Percentiles rank a stretch among this genome's conserved stretches.
Conservation (phyloP, 2,329 filamentous ascomycete species). For the Biscogniauxia sp. region DNA sequence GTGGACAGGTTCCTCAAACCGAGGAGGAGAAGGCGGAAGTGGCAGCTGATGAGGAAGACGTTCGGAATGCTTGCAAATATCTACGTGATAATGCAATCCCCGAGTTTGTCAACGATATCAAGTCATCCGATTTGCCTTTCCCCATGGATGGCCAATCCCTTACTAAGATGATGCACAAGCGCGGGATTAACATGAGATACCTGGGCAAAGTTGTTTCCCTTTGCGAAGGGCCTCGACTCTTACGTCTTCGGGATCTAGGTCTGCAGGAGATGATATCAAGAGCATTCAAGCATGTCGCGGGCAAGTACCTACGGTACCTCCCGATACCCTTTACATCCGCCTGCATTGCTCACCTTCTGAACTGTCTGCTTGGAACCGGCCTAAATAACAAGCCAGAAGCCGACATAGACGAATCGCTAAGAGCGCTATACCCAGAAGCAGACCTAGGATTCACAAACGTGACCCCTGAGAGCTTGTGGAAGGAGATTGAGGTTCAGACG, state of each 20-base stretch:
- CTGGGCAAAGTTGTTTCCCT: slow-evolving; percentile 78
- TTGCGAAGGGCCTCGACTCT: slow-evolving; percentile 67
- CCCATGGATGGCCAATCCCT: slow-evolving; percentile 97
- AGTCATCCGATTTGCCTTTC: slow-evolving; percentile 91
- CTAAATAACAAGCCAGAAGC: slow-evolving; percentile 76
- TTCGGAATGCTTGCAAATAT: slow-evolving; percentile 78
- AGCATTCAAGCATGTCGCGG: slow-evolving; percentile 89
- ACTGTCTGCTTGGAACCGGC: slow-evolving; percentile 80
- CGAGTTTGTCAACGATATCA: slow-evolving; percentile 80
- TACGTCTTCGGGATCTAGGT: slow-evolving; percentile 73
- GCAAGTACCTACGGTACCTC: slow-evolving; percentile 74
- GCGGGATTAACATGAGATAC: slow-evolving; percentile 95
- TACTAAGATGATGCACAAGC: slow-evolving; percentile 86
- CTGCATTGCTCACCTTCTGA: slow-evolving; percentile 83
- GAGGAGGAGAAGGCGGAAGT: slow-evolving; percentile 85
- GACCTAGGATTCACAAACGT: slow-evolving; percentile 79
- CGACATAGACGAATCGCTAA: slow-evolving; percentile 73
- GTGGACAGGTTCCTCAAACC: slow-evolving; percentile 84
- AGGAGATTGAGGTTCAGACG: slow-evolving; percentile 70
- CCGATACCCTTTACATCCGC: slow-evolving; percentile 77
- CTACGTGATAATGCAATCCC: slow-evolving; percentile 77
- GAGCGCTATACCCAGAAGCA: slow-evolving; percentile 73
- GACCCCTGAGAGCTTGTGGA: slow-evolving; percentile 68
- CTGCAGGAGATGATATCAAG: slow-evolving; percentile 93
- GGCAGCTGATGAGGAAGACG: slow-evolving; percentile 81